Evolutionary conservation across 495 filamentous ascomycete species (phyloP).

Genomic region (Astrothelium subdiscretum): DNA sequence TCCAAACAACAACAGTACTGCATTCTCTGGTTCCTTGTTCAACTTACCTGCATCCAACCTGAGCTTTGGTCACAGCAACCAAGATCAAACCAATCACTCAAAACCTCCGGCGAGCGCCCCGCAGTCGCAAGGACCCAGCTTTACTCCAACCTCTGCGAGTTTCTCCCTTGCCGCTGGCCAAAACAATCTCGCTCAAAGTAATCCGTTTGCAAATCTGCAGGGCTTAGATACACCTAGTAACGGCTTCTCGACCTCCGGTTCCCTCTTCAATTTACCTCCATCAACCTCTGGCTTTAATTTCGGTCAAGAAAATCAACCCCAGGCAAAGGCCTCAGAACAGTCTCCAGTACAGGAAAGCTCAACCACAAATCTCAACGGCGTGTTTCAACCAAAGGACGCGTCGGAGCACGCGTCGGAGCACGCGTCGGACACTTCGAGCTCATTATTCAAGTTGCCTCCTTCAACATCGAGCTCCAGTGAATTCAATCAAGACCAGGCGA

Average conservation of each 20-base stretch:
- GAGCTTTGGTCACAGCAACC: background rate
- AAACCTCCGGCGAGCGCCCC: background rate
- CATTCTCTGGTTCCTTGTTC: background rate
- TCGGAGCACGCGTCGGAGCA: background rate
- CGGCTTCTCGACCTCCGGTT: too few relatives aligned
- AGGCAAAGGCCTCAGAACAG: background rate
- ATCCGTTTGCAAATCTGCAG: background rate
- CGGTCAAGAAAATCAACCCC: background rate
- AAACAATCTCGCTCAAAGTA: background rate
- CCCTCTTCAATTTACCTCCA: background rate
- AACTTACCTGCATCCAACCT: background rate
- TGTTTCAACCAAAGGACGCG: background rate
- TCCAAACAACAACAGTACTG: background rate
- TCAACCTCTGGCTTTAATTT: background rate
- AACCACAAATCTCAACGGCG: background rate
- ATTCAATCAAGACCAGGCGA: background rate
- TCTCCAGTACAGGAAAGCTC: background rate
- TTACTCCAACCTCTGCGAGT: background rate
- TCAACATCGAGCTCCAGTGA: background rate
- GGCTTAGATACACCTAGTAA: background rate
- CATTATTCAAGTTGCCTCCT: background rate
- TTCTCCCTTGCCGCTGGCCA: background rate
- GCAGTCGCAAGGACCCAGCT: constrained; percentile 4
- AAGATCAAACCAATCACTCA: background rate
- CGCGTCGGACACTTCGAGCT: background rate